Base-by-base conservation (phyloP, 345 rosid genomes). In the Populus tremula region DNA sequence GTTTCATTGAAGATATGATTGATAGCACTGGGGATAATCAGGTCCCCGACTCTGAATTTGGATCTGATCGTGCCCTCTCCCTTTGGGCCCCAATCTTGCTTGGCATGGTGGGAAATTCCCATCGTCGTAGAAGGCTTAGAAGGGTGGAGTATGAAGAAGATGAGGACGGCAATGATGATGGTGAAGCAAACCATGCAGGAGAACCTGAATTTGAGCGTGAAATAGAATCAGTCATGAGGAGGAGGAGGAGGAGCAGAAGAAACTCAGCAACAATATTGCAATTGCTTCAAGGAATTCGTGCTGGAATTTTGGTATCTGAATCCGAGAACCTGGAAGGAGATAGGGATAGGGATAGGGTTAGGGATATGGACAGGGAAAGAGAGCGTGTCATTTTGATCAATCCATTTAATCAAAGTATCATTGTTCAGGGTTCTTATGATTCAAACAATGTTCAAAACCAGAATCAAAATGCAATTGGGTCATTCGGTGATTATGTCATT, bases 41-140 rank as follows among this genome's bases (percentile, higher is more conserved):
- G 54, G 88, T 64, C 14, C 63, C 85, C 2, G 98, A 90, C 75
- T 79, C 94, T 5, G 94, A 88, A 73, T 74, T 91, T 29, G 92
- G 91, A 74, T 89, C 97, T 3, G 98, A 95, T 33, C 89, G 85
- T 78, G 89, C 94, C 3, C 85, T 93, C 85, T 87, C 93, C 73
- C 87, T 91, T 38, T 93, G 97, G 98, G 94, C 89, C 5, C 96
- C 99, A 0, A 81, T 95, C 81, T 85, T 95, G 81, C 91, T 95
- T 9, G 96, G 96, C 1, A 90, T 95, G 97, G 90, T 91, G 89
- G 92, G 89, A 5, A 89, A 87, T 79, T 82, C 87, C 13, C 87
- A 84, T 16, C 89, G 90, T 13, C 84, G 85, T 39, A 82, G 92
- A 75, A 87, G 94, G 82, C 76, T 81, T 10, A 86, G 98, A 71